Evolutionary conservation across 441 rosid species (phyloP), one percentile per base, ranked within the genome.

Genomic region (Euphorbia schlechtendalii): DNA sequence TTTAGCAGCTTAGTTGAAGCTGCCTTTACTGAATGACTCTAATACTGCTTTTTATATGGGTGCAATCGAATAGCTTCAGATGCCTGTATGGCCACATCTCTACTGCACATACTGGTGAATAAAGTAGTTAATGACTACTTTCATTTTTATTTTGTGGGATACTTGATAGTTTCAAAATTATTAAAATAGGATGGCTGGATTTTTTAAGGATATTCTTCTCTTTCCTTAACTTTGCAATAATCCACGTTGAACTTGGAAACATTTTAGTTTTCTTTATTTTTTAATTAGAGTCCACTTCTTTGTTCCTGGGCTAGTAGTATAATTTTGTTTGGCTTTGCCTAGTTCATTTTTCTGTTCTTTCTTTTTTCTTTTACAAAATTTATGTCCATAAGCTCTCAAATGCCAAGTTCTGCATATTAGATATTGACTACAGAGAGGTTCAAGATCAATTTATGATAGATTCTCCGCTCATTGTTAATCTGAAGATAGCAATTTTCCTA

Each of bases 191-290:
- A 15, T 53, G 30, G 30, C 56, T 22, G 56, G 56, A 53, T n/a
- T 22, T 24, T 53, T 30, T 53, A 21, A 22, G 30, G 56, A 12
- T 53, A 22, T 22, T 22, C 3, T 53, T 17, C 22, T 22, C 22
- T 5, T 12, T 9, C 11, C 22, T 14, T 9, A 22, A 22, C 1
- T 53, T 22, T 53, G 22, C 22, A 9, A 12, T 22, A 53, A 12
- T 53, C 28, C 30, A 53, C 14, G 56, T 53, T 53, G 30, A 53
- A 21, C 17, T 53, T 21, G 56, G 56, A 53, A 53, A 53, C 56
- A 21, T n/a, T n/a, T 53, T 53, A 27, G 15, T 53, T 12, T 22
- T 3, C 56, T 53, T 52, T n/a, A n/a, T n/a, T n/a, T n/a, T 53
- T 1, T 51, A n/a, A 51, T 15, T 46, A 12, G 18, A 17, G 20